Evolutionary conservation across 2,329 filamentous ascomycete species (phyloP), one percentile per base, ranked within the genome.

Genomic region (Cladosporium sp.): DNA sequence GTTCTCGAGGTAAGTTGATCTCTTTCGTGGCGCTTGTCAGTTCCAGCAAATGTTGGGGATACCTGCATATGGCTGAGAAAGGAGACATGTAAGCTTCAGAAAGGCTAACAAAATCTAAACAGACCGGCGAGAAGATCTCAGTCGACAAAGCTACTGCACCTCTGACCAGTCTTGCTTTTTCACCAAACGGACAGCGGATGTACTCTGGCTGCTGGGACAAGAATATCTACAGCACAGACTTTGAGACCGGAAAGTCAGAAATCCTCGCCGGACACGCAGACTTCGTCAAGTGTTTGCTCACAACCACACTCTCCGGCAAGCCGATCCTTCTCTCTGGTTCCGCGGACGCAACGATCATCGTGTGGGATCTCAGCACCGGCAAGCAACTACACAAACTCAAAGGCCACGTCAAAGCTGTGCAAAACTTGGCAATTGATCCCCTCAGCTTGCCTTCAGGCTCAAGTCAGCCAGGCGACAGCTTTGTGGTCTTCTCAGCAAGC

Each of bases 181-280:
- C 85, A 14, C 72, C 78, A 3, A 52, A 59, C 12, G 68, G 69
- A 4, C 66, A 69, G 52, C 88, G 82, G 1, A 70, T 97, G 11
- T 97, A 91, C 73, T 91, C 91, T 22, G 93, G 92, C 36, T 94
- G 88, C 60, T 99, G 94, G 94, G 93, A 99, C 76, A 96, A 96
- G 76, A 82, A 85, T 19, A 83, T 97, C 59, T 96, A 92, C 87
- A 89, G 88, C 34, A 97, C 91, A 89, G 82, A 89, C 67, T 76
- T 88, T 34, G 37, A 61, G 5, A n/a, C 52, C 3, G 51, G 55
- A 11, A 36, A 59, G 8, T 25, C 56, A 3, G 30, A 49, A 14
- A 63, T 34, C 8, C 40, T 70, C 9, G 28, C 58, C 3, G 92
- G 91, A 4, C 93, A 97, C 73, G 80, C 83, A 1, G 94, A 99